These are phyloP conservation scores for Cladosporium sp. DNA, from an alignment of 2,329 filamentous ascomycete species.

Conservation along the genomic window DNA sequence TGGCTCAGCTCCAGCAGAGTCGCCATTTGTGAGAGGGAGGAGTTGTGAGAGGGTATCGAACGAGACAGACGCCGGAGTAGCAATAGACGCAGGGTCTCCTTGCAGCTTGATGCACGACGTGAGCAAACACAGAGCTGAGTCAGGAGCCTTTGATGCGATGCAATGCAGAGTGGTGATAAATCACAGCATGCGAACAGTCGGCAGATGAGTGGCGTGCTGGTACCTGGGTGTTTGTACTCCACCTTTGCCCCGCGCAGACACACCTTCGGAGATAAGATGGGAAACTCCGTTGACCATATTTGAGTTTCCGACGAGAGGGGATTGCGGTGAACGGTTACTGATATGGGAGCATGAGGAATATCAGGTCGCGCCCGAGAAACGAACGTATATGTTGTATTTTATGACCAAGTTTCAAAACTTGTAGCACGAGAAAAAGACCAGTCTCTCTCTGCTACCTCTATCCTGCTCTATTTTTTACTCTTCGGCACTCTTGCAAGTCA, in stretches of 20 bases:
- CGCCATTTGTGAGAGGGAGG: constrained; percentile 31
- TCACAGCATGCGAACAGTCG: background rate
- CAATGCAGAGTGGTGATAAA: background rate
- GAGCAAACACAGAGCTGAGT: background rate
- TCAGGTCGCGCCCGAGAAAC: background rate
- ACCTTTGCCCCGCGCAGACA: background rate
- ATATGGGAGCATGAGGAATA: background rate
- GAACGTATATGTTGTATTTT: background rate
- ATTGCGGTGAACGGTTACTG: background rate
- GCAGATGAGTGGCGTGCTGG: background rate
- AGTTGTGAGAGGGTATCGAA: background rate
- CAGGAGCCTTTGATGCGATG: background rate
- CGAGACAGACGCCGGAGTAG: background rate
- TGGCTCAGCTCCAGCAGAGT: constrained; percentile 53
- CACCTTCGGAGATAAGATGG: background rate
- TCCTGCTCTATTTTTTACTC: constrained; percentile 45
- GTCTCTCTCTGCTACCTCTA: background rate
- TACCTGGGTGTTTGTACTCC: background rate
- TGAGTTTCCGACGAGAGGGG: background rate
- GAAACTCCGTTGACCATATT: background rate
- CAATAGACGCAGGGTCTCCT: background rate
- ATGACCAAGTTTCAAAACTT: background rate
- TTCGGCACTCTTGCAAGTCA: constrained; percentile 56
- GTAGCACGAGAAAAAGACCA: background rate
- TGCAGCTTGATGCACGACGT: background rate